A percentile compares a stretch with the other conserved stretches of the same genome.
Conservation (phyloP, 192 early-diverging fungal species). For the Gigaspora rosea region DNA sequence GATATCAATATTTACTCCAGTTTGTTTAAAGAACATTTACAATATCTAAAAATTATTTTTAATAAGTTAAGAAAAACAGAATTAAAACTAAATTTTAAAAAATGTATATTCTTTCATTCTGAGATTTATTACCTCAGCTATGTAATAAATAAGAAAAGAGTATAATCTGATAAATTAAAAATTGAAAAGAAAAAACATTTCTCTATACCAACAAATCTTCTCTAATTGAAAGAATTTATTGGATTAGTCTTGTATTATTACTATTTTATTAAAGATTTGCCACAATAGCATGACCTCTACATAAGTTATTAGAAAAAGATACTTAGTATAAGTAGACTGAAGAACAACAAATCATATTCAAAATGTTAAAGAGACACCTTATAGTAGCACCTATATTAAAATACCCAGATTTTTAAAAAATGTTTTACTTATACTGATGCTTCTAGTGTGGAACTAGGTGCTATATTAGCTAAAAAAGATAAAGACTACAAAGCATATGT, state of each 20-base stretch:
- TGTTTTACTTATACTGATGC: too few species aligned
- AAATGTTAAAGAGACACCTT: background rate
- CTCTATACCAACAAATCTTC: background rate
- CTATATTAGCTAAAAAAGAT: too few species aligned
- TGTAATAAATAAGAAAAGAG: background rate
- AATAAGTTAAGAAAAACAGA: background rate
- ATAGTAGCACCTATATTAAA: background rate
- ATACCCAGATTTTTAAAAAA: background rate
- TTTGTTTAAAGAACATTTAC: constrained; percentile 31
- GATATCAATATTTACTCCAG: constrained; percentile 40
- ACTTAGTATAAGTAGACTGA: background rate
- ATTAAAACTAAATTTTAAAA: background rate
- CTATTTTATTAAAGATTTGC: background rate
- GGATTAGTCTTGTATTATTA: background rate
- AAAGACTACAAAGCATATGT: too few species aligned
- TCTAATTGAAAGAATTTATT: background rate
- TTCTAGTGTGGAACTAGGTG: too few species aligned
- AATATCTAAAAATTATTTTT: background rate
- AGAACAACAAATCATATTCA: background rate
- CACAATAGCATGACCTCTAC: background rate
- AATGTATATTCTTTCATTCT: background rate
- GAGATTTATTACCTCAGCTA: background rate
- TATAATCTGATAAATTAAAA: background rate
- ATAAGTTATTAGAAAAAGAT: background rate
- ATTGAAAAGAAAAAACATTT: background rate